Conservation (phyloP, 345 rosid species). For the Crucihimalaya himalaica region DNA sequence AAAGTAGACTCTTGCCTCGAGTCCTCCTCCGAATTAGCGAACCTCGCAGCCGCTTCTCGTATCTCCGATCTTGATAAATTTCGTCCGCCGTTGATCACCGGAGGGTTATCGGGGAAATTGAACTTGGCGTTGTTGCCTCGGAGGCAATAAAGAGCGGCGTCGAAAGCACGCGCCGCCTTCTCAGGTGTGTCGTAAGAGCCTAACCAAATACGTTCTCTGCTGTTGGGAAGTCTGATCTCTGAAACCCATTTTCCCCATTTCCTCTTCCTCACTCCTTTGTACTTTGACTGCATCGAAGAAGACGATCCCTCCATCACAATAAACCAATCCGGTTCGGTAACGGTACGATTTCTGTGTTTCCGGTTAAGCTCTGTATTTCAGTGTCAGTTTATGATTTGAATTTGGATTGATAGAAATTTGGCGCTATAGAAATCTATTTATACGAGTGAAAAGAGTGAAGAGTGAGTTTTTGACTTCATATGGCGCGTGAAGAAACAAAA, state of each 20-base stretch:
- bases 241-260: constrained; percentile 97
- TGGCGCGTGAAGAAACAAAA: constrained; percentile 24
- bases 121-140: constrained; percentile 64
- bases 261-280: constrained; percentile 87
- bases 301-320: constrained; percentile 24
- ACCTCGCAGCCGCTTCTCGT: constrained; percentile 59
- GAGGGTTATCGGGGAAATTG: constrained; percentile 78
- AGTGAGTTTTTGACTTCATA: constrained; percentile 35
- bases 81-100: constrained; percentile 51
- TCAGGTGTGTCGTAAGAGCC: constrained; percentile 77
- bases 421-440: constrained; percentile 21
- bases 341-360: not conserved
- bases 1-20: constrained; percentile 44
- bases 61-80: constrained; percentile 55
- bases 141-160: constrained; percentile 76
- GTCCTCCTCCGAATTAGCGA: constrained; percentile 43
- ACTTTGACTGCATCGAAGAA: constrained; percentile 44
- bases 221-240: constrained; percentile 82
- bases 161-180: constrained; percentile 88
- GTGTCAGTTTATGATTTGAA: not conserved
- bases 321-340: not conserved
- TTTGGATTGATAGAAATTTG: not conserved
- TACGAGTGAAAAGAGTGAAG: constrained; percentile 12
- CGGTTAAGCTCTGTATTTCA: constrained; percentile 6
- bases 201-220: constrained; percentile 87